These are phyloP conservation scores for Cryomyces minteri DNA, from an alignment of 495 filamentous ascomycete genomes.

Conservation along the genomic window DNA sequence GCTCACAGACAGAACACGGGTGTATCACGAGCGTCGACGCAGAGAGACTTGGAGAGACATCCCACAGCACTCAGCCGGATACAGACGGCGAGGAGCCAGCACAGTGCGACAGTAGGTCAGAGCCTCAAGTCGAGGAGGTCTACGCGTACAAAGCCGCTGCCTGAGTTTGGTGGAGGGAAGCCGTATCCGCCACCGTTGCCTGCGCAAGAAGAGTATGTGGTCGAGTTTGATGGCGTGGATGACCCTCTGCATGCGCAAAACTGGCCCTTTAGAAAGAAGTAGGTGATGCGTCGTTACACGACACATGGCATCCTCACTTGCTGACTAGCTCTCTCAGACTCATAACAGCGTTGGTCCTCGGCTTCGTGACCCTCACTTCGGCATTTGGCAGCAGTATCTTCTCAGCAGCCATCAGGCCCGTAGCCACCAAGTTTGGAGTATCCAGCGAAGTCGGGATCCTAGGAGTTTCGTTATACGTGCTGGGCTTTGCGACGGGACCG, in stretches of 20 bases:
- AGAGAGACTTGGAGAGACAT: slow-evolving; percentile 39
- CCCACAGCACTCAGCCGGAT: slow-evolving; percentile 61
- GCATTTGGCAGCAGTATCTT: slow-evolving; percentile 59
- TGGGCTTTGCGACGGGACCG: slow-evolving; percentile 52
- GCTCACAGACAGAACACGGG: slow-evolving; percentile 31
- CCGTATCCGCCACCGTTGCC: slow-evolving; percentile 57
- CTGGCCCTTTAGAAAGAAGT: slow-evolving; percentile 66
- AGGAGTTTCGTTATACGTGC: slow-evolving; percentile 50
- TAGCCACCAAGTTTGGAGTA: slow-evolving; percentile 34
- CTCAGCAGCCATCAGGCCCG: slow-evolving; percentile 36
- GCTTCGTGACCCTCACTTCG: slow-evolving; percentile 56
- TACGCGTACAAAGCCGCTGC: slow-evolving; percentile 37
- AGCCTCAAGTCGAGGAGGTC: slow-evolving; percentile 29
- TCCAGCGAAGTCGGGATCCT: slow-evolving; percentile 40
- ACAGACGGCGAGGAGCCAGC: slow-evolving; percentile 54
- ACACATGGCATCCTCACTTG: background rate
- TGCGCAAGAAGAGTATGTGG: slow-evolving; percentile 64
- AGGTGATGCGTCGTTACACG: slow-evolving; percentile 10
- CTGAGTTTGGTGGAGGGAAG: slow-evolving; percentile 52
- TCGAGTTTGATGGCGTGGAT: slow-evolving; percentile 64
- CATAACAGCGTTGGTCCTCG: slow-evolving; percentile 49
- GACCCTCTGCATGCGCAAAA: slow-evolving; percentile 74
- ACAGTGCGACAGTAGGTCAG: slow-evolving; percentile 52
- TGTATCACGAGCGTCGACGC: slow-evolving; percentile 36
- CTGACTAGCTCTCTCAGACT: slow-evolving; percentile 22